Conservation (phyloP, 768 basidiomycete species). For the Leucosporidium creatinivorum region DNA sequence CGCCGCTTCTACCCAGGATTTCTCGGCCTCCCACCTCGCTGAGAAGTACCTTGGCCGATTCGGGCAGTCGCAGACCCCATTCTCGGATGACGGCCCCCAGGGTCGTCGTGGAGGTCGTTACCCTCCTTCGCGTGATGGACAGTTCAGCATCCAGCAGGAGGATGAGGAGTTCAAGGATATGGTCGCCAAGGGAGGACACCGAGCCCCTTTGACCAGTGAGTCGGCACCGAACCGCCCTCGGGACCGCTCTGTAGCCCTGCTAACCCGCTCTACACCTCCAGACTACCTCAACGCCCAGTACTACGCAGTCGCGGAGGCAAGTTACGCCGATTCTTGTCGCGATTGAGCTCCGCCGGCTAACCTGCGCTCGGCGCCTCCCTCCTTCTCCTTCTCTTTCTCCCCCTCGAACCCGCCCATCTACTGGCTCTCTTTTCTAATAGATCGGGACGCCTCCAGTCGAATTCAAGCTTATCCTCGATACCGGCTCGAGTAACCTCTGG, state of each 20-base stretch:
- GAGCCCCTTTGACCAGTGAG: constrained; percentile 82
- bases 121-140: constrained; percentile 30
- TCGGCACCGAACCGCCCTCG: constrained; percentile 18
- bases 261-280: constrained; percentile 39
- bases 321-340: too few relatives aligned
- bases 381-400: background rate
- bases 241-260: background rate
- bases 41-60: constrained; percentile 86
- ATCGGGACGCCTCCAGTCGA: constrained; percentile 73
- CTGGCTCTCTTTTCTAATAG: too few relatives aligned
- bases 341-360: too few relatives aligned
- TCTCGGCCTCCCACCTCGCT: constrained; percentile 70
- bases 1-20: constrained; percentile 47
- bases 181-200: constrained; percentile 62
- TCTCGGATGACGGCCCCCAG: constrained; percentile 40
- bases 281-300: constrained; percentile 98
- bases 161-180: constrained; percentile 47
- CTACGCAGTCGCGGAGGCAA: constrained; percentile 56
- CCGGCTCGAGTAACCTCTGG: constrained; percentile 39
- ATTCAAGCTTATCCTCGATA: constrained; percentile 44
- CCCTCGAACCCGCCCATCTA: too few relatives aligned
- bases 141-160: constrained; percentile 52
- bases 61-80: constrained; percentile 50
- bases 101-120: constrained; percentile 58
- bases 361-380: background rate